phyloP scores from a whole-genome alignment of 768 basidiomycete species.

The Chiua virens region DNA sequence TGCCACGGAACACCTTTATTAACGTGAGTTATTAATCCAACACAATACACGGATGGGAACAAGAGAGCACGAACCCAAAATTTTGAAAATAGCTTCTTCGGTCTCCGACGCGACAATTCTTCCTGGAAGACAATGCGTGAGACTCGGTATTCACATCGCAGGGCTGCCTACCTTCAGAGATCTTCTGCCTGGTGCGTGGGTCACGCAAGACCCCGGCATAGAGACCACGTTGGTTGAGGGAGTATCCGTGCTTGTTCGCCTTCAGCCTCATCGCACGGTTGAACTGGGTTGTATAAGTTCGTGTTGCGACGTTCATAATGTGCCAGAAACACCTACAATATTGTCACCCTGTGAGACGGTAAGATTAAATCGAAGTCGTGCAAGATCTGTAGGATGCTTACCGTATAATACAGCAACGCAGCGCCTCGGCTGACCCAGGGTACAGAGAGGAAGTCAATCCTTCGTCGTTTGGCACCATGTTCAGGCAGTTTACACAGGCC shows the following conservation, averaged over 20 bases:
- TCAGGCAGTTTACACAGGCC: conserved; percentile 69
- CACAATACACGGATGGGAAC: neutral
- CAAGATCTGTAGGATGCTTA: conserved; percentile 32
- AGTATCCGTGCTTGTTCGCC: conserved; percentile 77
- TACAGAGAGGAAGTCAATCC: conserved; percentile 85
- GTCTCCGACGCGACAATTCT: conserved; percentile 75
- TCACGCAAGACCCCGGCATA: conserved; percentile 73
- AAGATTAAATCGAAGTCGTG: neutral
- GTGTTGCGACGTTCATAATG: neutral
- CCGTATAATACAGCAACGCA: conserved; percentile 90
- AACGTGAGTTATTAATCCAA: neutral
- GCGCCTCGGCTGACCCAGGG: conserved; percentile 81
- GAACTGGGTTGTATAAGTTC: conserved; percentile 50
- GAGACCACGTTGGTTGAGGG: conserved; percentile 85
- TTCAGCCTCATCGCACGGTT: conserved; percentile 87
- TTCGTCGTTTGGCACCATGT: conserved; percentile 49
- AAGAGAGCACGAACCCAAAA: conserved; percentile 47
- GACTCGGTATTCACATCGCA: neutral
- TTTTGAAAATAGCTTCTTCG: conserved; percentile 83
- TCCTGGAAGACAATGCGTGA: conserved; percentile 40
- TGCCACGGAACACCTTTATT: conserved; percentile 71
- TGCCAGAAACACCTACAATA: conserved; percentile 54
- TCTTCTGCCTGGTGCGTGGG: conserved; percentile 60
- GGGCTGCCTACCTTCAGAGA: conserved; percentile 47
- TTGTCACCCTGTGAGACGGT: conserved; percentile 67